Base-by-base conservation (phyloP, 1,284 basidiomycete species). In the Ganoderma boninense region DNA sequence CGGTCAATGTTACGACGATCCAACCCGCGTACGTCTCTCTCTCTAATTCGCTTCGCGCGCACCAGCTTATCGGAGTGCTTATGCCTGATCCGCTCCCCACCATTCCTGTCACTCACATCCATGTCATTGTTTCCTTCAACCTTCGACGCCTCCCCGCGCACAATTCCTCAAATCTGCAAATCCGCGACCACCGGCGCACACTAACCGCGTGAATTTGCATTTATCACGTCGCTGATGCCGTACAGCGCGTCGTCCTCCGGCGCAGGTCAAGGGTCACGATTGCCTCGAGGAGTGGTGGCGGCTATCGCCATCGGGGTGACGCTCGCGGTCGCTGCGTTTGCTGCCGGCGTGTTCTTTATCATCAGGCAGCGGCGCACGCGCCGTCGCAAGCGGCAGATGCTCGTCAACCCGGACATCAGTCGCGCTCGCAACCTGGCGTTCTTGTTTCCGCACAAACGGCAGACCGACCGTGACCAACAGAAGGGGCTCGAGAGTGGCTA, bases 291-390 rank as follows among this genome's bases (percentile, higher is more conserved):
- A 54, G 88, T 89, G 0, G 87, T 91, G 66, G 91, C 90, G 38
- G 92, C 90, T 0, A 82, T 91, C 38, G 85, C 84, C 11, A 82
- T 93, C 2, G 89, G 87, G 6, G 83, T 85, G 32, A 78, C 88
- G 26, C 81, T 92, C 11, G 83, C 85, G 20, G 82, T 89, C 74
- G 66, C 91, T 29, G 69, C 88, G 13, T 65, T 86, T 52, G 77
- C 84, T 40, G 71, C 87, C 13, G 68, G 86, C 62, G 76, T 84
- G 43, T 79, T 83, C 44, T 60, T 84, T 64, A 75, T 85, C 57
- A 80, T 84, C 67, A 85, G 87, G 42, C 87, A 87, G 43, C 80
- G 81, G 62, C 74, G 72, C n/a, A 67, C 59, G 20, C 68, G 44
- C 23, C 75, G 77, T 66, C 71, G 76, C 64, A 78, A 79, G 65